phyloP scores from a whole-genome alignment of 176 grass and related monocot species.

The Aegilops tauschii region DNA sequence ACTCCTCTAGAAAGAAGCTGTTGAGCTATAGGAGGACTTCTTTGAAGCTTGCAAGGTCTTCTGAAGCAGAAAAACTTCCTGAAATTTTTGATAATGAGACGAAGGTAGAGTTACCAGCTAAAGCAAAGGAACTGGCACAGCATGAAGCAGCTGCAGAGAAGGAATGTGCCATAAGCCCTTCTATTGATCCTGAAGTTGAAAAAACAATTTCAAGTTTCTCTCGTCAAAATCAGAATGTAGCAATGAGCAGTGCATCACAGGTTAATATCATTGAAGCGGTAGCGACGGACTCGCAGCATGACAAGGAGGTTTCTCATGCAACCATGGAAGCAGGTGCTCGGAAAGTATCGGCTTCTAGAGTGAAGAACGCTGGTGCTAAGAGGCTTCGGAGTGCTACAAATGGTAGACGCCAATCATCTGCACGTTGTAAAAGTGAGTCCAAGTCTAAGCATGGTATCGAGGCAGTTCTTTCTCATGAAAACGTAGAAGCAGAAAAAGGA shows the following conservation, averaged over 20 bases:
- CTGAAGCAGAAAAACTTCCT: conserved; percentile 19
- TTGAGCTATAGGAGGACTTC: conserved; percentile 43
- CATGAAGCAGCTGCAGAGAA: conserved; percentile 9
- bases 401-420: background rate
- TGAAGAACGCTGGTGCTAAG: conserved; percentile 32
- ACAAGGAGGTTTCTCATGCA: conserved; percentile 38
- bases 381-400: conserved; percentile 11
- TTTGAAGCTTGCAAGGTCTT: conserved; percentile 48
- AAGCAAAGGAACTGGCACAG: background rate
- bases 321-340: conserved; percentile 25
- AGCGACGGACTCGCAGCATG: conserved; percentile 4
- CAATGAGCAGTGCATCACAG: conserved; percentile 16
- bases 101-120: background rate
- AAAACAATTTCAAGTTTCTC: conserved; percentile 21
- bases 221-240: conserved; percentile 23
- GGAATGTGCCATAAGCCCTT: background rate
- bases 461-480: conserved; percentile 37
- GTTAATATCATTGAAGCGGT: conserved; percentile 14
- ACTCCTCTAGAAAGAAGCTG: conserved; percentile 33
- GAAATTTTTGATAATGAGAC: conserved; percentile 30
- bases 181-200: conserved; percentile 23
- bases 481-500: conserved; percentile 7
- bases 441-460: background rate
- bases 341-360: conserved; percentile 20
- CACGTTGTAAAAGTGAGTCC: background rate